phyloP scores from a whole-genome alignment of 495 filamentous ascomycete genomes.

The Penicillium bovifimosum region DNA sequence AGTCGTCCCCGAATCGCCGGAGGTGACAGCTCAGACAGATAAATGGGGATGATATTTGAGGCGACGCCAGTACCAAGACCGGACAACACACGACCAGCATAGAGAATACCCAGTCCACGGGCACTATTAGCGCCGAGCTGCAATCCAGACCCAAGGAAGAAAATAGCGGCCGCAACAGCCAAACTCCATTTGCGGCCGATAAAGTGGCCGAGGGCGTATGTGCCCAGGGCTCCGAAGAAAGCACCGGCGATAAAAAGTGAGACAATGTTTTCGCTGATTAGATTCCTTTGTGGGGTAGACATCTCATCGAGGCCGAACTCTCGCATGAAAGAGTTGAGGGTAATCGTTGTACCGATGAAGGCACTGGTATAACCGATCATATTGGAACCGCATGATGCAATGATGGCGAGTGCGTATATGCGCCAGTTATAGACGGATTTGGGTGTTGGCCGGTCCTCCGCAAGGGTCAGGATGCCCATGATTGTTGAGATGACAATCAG shows the following conservation, averaged over 20 bases:
- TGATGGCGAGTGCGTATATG: constrained; percentile 55
- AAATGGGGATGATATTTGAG: constrained; percentile 71
- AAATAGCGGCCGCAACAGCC: constrained; percentile 47
- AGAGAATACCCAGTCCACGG: constrained; percentile 56
- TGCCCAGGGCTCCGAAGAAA: constrained; percentile 61
- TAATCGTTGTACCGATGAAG: constrained; percentile 66
- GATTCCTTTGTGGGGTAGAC: constrained; percentile 29
- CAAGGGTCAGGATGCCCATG: constrained; percentile 55
- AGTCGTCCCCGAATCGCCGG: constrained; percentile 74
- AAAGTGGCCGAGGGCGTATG: constrained; percentile 53
- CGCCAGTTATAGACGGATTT: constrained; percentile 70
- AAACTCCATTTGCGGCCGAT: constrained; percentile 54
- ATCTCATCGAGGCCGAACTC: constrained; percentile 53
- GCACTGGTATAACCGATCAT: constrained; percentile 69
- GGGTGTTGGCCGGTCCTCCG: constrained; percentile 62
- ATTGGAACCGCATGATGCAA: constrained; percentile 64
- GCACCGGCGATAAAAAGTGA: constrained; percentile 64
- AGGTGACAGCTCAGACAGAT: constrained; percentile 72
- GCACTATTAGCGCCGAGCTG: constrained; percentile 55
- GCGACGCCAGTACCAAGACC: constrained; percentile 72
- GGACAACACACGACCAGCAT: constrained; percentile 64
- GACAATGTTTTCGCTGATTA: constrained; percentile 62
- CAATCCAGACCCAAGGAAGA: constrained; percentile 59
- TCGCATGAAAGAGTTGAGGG: constrained; percentile 51
- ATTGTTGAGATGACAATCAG: constrained; percentile 20